These are phyloP conservation scores for Geotrichum phurueaensis DNA, from an alignment of 1,139 yeast genomes.

Conservation along the genomic window DNA sequence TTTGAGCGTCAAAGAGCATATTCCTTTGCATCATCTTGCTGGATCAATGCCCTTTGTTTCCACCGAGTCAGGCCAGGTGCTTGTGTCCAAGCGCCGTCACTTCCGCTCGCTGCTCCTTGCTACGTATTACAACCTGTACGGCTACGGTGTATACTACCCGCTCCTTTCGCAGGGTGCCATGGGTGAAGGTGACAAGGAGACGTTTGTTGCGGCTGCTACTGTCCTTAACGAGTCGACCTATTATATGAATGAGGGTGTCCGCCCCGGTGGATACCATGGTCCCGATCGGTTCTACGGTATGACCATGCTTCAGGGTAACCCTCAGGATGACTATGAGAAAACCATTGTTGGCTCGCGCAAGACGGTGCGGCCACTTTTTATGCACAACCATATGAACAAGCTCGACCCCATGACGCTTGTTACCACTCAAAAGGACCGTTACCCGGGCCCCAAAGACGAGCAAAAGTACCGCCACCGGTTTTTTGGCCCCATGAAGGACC, in stretches of 20 bases:
- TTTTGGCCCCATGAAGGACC: constrained; percentile 50
- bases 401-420: constrained; percentile 42
- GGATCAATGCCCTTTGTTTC: constrained; percentile 78
- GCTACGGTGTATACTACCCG: constrained; percentile 77
- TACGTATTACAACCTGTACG: constrained; percentile 70
- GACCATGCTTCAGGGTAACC: constrained; percentile 72
- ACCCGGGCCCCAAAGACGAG: constrained; percentile 5
- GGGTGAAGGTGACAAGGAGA: constrained; percentile 91
- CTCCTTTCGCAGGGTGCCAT: constrained; percentile 76
- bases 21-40: constrained; percentile 60
- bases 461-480: constrained; percentile 24
- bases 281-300: constrained; percentile 48
- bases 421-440: not conserved
- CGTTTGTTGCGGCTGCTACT: constrained; percentile 73
- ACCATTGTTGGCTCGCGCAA: constrained; percentile 22
- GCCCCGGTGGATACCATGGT: constrained; percentile 49
- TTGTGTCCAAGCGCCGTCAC: constrained; percentile 63
- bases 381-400: constrained; percentile 64
- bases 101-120: constrained; percentile 59
- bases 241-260: constrained; percentile 56
- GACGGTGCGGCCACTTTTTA: constrained; percentile 46
- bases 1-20: constrained; percentile 28
- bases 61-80: constrained; percentile 76
- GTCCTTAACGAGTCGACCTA: constrained; percentile 56
- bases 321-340: constrained; percentile 48